Evolutionary conservation across 2,329 filamentous ascomycete species (phyloP).

Genomic region (Sclerotinia spermophila): DNA sequence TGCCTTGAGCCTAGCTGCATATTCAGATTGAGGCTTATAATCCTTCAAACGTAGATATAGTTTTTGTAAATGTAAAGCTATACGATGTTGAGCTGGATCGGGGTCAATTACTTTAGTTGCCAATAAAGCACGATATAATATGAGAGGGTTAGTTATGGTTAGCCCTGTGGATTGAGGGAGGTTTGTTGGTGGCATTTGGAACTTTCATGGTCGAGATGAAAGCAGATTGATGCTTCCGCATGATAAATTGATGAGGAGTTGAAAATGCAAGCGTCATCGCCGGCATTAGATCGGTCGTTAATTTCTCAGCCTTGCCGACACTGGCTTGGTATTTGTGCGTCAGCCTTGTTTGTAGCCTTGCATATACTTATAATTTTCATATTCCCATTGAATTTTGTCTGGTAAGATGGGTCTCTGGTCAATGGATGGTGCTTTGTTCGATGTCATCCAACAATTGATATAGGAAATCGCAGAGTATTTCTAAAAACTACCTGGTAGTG

Average conservation of each 20-base stretch:
- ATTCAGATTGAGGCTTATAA: slow-evolving; percentile 70
- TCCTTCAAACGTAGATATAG: slow-evolving; percentile 73
- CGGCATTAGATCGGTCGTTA: slow-evolving; percentile 8
- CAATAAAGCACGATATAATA: slow-evolving; percentile 70
- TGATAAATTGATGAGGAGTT: not conserved
- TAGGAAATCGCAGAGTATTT: not conserved
- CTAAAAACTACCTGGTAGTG: not conserved
- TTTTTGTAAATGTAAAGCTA: slow-evolving; percentile 73
- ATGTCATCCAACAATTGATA: no score
- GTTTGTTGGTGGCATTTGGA: slow-evolving; percentile 37
- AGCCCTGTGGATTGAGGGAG: slow-evolving; percentile 44
- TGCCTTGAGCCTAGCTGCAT: slow-evolving; percentile 60
- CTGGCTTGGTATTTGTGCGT: not conserved
- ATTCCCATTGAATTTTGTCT: not conserved
- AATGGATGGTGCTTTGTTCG: not conserved
- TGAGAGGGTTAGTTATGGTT: slow-evolving; percentile 67
- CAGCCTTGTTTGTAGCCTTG: slow-evolving; percentile 4
- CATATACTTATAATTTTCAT: not conserved
- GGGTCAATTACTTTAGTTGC: slow-evolving; percentile 60
- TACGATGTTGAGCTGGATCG: slow-evolving; percentile 67
- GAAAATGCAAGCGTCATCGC: slow-evolving; percentile 14
- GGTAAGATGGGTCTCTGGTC: not conserved
- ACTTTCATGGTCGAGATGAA: slow-evolving; percentile 11
- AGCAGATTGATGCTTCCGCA: not conserved
- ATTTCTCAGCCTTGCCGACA: not conserved